Evolutionary conservation across 306 rosid species (phyloP).

Genomic region (Vachellia collinsii): DNA sequence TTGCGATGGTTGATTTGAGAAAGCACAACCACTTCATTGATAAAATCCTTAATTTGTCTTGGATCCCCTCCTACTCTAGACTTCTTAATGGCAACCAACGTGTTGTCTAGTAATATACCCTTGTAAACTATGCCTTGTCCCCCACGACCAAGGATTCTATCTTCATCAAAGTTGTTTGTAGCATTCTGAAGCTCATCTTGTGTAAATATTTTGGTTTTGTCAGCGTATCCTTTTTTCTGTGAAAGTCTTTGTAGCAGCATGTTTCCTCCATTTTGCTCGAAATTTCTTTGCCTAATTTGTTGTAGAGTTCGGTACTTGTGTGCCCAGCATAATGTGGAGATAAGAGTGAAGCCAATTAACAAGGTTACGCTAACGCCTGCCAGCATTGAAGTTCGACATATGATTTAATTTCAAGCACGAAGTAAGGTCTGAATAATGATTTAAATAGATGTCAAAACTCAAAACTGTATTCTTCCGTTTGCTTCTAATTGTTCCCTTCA

Average conservation of each 20-base stretch:
- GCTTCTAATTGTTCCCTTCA: background rate
- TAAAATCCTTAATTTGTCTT: conserved; percentile 48
- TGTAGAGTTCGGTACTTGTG: background rate
- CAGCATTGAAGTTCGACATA: too few relatives aligned
- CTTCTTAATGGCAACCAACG: conserved; percentile 45
- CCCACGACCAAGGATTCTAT: conserved; percentile 42
- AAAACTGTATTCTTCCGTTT: background rate
- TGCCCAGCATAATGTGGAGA: background rate
- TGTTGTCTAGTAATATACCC: conserved; percentile 28
- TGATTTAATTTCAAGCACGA: background rate
- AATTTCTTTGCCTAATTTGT: background rate
- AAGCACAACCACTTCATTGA: conserved; percentile 47
- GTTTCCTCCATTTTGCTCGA: conserved; percentile 44
- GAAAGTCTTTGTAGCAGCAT: background rate
- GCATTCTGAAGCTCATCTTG: conserved; percentile 43
- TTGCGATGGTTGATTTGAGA: conserved; percentile 59
- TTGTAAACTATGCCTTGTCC: conserved; percentile 48
- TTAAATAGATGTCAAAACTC: background rate
- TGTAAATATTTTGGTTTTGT: conserved; percentile 32
- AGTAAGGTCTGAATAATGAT: background rate
- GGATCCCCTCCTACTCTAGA: conserved; percentile 38
- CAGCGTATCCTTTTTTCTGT: background rate
- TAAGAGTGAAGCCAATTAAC: background rate
- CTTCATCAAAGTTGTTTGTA: conserved; percentile 43
- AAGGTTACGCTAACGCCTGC: background rate